Conservation (phyloP, 352 stramenopile species). For the Phytophthora constricta region DNA sequence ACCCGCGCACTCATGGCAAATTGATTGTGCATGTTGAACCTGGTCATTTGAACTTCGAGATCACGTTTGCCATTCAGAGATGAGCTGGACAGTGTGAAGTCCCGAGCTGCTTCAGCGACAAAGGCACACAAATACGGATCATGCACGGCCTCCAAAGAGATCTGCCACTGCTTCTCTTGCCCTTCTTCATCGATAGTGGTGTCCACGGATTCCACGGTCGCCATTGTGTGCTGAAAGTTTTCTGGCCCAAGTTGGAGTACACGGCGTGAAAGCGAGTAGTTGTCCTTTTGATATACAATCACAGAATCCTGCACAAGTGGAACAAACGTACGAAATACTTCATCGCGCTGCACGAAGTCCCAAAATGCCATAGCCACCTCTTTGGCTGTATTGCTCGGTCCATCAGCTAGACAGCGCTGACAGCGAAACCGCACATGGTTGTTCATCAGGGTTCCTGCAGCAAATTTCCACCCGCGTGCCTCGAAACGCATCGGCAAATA, state of each 20-base stretch:
- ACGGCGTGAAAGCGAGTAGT: slow-evolving; percentile 41
- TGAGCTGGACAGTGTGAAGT: slow-evolving; percentile 25
- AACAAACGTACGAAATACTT: slow-evolving; percentile 69
- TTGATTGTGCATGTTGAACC: slow-evolving; percentile 48
- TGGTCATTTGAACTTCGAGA: slow-evolving; percentile 38
- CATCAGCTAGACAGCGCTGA: slow-evolving; percentile 37
- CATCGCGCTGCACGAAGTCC: slow-evolving; percentile 58
- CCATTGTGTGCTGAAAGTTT: slow-evolving; percentile 32
- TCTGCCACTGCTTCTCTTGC: slow-evolving; percentile 44
- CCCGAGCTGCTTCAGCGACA: slow-evolving; percentile 31
- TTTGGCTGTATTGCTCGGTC: slow-evolving; percentile 13
- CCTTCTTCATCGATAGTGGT: slow-evolving; percentile 20
- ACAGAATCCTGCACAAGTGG: slow-evolving; percentile 59
- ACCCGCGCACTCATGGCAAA: slow-evolving; percentile 38
- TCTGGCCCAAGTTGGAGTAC: slow-evolving; percentile 44
- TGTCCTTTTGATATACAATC: slow-evolving; percentile 34
- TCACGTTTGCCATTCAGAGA: slow-evolving; percentile 28
- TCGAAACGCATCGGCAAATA: slow-evolving; percentile 46
- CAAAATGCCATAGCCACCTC: slow-evolving; percentile 56
- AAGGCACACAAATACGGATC: slow-evolving; percentile 63
- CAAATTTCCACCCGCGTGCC: slow-evolving; percentile 56
- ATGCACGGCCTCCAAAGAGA: slow-evolving; percentile 58
- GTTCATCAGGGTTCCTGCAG: slow-evolving; percentile 43
- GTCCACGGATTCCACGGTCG: slow-evolving; percentile 56
- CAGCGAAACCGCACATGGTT: slow-evolving; percentile 57